Conservation (phyloP, 768 basidiomycete species). For the Podaxis sp. region DNA sequence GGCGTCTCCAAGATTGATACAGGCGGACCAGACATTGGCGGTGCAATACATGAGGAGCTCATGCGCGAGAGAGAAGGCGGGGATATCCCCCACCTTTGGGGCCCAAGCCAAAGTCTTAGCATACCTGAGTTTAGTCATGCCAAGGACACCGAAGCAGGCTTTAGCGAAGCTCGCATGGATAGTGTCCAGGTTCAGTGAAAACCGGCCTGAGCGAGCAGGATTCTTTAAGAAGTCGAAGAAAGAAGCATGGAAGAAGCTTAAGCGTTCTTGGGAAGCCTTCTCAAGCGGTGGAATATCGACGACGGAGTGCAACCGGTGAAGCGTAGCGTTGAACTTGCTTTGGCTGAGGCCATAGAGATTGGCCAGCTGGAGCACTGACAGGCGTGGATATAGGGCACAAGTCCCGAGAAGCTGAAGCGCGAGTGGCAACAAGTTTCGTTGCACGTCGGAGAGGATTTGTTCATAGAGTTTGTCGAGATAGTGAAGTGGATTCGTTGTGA, state of each 20-base stretch:
- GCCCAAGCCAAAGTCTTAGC: constrained; percentile 2
- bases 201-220: constrained; percentile 1
- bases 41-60: background rate
- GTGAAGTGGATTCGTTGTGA: constrained; percentile 1
- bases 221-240: constrained; percentile 5
- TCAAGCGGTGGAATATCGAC: background rate
- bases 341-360: background rate
- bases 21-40: background rate
- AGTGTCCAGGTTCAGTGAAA: background rate
- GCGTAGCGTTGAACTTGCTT: background rate
- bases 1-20: background rate
- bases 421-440: background rate
- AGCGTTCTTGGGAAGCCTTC: background rate
- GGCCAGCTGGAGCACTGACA: background rate
- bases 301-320: constrained; percentile 3
- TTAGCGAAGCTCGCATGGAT: constrained; percentile 2
- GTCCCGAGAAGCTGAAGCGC: constrained; percentile 2
- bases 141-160: background rate
- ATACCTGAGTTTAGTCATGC: background rate
- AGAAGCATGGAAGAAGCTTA: constrained; percentile 3
- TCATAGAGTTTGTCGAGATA: constrained; percentile 5
- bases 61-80: constrained; percentile 1
- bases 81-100: background rate
- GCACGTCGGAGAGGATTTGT: background rate
- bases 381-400: background rate